Base-by-base conservation (phyloP, 2,329 filamentous ascomycete genomes). In the Diaporthe citri region DNA sequence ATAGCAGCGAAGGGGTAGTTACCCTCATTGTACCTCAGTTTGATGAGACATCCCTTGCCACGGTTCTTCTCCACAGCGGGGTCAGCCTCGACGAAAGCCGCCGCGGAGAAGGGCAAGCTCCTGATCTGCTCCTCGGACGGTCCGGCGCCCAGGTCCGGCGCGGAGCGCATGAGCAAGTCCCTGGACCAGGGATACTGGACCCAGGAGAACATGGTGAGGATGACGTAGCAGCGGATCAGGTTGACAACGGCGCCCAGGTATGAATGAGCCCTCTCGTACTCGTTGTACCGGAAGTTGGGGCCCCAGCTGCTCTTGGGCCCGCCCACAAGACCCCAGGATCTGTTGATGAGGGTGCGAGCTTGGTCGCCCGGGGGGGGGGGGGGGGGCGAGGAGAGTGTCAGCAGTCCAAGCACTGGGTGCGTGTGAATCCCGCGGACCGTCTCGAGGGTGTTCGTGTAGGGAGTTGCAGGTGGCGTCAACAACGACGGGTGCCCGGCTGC, bases 201-300 rank as follows among this genome's bases (percentile, higher is more conserved):
- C 56, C 17, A 39, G 20, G 39, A 69, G 43, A 76, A 62, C 72
- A 76, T 22, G n/a, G 59, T 62, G n/a, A 76, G 67, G n/a, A 75
- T 62, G 4, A 75, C 12, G n/a, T 73, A 74, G 69, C 75, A 76
- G 41, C 75, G 67, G 67, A 76, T 28, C 20, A 74, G 46, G 55
- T 74, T 74, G 51, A 8, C 7, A 52, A 76, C 34, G 31, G 66
- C 75, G 34, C 67, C 69, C 20, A 72, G 28, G 69, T 76, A 75
- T 4, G 75, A 76, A 56, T 72, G 57, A 25, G 75, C 75, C 62
- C 69, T 46, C 69, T 76, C 75, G 48, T 76, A 75, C 55, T 76
- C 75, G 25, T 76, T 75, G 55, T 76, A 75, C 62, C 75, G 67
- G 73, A 76, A 76, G 69, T 71, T 75, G 13, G 73, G 73, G 4